A percentile compares a stretch with the other conserved stretches of the same genome.
Evolutionary conservation across 176 grass and related monocot genomes (phyloP).

Genomic region (Secale cereale): DNA sequence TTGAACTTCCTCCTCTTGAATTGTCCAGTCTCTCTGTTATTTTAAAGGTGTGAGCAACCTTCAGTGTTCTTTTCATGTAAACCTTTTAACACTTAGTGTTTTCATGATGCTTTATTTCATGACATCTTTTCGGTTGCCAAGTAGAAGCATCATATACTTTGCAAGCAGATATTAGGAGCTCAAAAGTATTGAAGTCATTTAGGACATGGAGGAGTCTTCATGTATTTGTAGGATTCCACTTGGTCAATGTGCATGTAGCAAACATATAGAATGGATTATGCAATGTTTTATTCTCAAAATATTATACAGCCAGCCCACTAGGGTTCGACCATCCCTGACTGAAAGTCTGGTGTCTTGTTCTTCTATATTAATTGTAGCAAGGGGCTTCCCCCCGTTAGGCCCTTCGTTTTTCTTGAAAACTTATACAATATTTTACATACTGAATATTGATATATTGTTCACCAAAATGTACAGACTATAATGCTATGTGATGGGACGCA

Average conservation of each 20-base stretch:
- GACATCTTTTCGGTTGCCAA: background rate
- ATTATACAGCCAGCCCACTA: background rate
- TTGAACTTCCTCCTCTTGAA: slow-evolving; percentile 70
- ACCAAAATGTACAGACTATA: slow-evolving; percentile 54
- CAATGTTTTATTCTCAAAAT: slow-evolving; percentile 1
- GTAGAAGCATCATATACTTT: slow-evolving; percentile 3
- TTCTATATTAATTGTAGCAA: background rate
- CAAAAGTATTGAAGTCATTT: background rate
- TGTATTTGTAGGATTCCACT: slow-evolving; percentile 18
- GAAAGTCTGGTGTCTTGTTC: background rate
- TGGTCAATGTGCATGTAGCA: slow-evolving; percentile 4
- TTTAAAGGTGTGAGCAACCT: slow-evolving; percentile 54
- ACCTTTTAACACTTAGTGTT: background rate
- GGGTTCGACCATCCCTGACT: background rate
- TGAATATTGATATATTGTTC: slow-evolving; percentile 16
- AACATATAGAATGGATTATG: slow-evolving; percentile 5
- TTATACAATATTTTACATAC: slow-evolving; percentile 8
- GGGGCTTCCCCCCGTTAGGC: background rate
- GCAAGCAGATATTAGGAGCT: background rate
- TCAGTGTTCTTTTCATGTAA: slow-evolving; percentile 23
- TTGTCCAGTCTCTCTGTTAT: slow-evolving; percentile 69
- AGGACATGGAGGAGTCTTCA: background rate
- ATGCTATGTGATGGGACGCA: slow-evolving; percentile 50
- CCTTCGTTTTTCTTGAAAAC: background rate
- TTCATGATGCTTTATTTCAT: slow-evolving; percentile 6